Evolutionary conservation across 768 basidiomycete genomes (phyloP).

Genomic region (Suillus decipiens): DNA sequence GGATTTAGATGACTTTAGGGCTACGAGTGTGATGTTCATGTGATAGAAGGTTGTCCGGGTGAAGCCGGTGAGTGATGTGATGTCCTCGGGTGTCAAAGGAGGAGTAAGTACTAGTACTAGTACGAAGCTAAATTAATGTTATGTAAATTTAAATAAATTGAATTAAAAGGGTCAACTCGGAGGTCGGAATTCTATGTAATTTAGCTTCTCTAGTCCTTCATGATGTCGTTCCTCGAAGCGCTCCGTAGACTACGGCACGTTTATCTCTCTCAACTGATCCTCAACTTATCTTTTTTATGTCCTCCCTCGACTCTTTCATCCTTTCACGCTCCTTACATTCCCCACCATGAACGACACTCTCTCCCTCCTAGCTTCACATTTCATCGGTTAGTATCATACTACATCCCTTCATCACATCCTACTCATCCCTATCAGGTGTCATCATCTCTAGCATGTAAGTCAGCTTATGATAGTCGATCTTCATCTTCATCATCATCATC

Average conservation of each 20-base stretch:
- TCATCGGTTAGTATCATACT: conserved; percentile 22
- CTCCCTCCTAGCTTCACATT: conserved; percentile 29
- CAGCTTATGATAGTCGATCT: conserved; percentile 7
- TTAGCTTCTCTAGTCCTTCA: conserved; percentile 26
- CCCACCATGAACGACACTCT: conserved; percentile 20
- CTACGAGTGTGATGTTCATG: neutral
- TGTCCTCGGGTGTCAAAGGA: no score
- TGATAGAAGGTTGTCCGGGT: no score
- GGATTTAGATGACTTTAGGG: neutral
- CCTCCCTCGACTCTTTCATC: neutral
- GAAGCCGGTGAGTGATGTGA: no score
- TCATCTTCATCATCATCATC: neutral
- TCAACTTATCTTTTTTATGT: conserved; percentile 9
- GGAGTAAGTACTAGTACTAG: no score
- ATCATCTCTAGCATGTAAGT: conserved; percentile 33
- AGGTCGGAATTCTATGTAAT: conserved; percentile 7
- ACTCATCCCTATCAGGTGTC: conserved; percentile 28
- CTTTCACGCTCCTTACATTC: conserved; percentile 3
- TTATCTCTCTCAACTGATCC: conserved; percentile 19
- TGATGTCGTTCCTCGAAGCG: conserved; percentile 33
- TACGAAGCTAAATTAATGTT: no score
- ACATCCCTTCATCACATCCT: neutral
- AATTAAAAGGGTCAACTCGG: no score
- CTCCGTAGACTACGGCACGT: conserved; percentile 32
- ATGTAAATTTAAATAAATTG: no score